A percentile compares a stretch with the other conserved stretches of the same genome.
These are phyloP conservation scores for Scheffersomyces illinoinensis DNA, from an alignment of 1,139 yeast genomes.

Conservation along the genomic window DNA sequence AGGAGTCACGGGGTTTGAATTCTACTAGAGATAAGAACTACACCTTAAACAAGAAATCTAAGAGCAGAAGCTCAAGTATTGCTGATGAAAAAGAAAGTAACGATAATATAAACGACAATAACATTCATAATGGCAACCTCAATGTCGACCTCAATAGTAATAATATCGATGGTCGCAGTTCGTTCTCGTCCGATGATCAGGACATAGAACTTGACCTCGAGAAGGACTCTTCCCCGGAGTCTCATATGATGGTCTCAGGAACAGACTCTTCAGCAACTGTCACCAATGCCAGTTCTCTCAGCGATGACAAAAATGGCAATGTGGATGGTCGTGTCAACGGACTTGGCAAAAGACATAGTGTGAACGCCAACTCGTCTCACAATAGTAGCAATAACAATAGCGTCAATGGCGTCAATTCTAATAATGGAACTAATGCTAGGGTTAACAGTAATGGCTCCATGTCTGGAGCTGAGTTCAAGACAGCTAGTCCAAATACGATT, in stretches of 20 bases:
- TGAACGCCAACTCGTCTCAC: background rate
- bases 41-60: background rate
- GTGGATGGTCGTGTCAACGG: background rate
- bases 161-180: background rate
- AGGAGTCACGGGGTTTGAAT: background rate
- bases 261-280: background rate
- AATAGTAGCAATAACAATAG: background rate
- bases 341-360: background rate
- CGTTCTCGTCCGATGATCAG: slow-evolving; percentile 3
- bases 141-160: background rate
- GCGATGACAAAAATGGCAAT: background rate
- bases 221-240: background rate
- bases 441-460: background rate
- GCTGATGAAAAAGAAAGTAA: background rate
- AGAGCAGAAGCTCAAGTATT: background rate
- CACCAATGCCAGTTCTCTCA: background rate
- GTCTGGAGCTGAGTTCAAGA: background rate
- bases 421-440: background rate
- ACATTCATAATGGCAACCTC: background rate
- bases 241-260: background rate
- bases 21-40: background rate
- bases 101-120: background rate
- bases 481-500: background rate
- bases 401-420: background rate
- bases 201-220: background rate